phyloP scores from a whole-genome alignment of 306 rosid species.

The Dalbergia oliveri region DNA sequence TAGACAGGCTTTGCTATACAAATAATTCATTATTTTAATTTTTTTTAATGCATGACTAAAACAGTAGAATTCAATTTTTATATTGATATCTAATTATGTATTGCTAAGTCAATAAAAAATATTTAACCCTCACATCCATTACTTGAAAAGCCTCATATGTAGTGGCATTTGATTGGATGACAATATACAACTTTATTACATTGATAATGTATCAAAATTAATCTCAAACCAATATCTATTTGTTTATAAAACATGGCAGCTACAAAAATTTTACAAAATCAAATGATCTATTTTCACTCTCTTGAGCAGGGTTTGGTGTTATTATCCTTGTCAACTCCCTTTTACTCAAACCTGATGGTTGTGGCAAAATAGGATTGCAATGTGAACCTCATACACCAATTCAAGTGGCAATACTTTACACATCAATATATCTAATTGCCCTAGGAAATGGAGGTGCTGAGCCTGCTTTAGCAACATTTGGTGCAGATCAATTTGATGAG shows the following conservation, averaged over 20 bases:
- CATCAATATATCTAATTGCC: slow-evolving; percentile 65
- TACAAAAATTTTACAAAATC: background rate
- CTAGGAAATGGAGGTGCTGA: slow-evolving; percentile 71
- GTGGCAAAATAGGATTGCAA: slow-evolving; percentile 60
- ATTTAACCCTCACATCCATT: too few species aligned
- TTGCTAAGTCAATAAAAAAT: too few species aligned
- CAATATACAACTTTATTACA: too few species aligned
- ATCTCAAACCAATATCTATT: background rate
- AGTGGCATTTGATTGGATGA: too few species aligned
- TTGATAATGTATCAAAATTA: too few species aligned
- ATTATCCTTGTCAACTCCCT: slow-evolving; percentile 60
- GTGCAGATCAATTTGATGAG: slow-evolving; percentile 70
- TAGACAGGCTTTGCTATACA: background rate
- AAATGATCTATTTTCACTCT: slow-evolving; percentile 5
- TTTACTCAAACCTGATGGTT: slow-evolving; percentile 61
- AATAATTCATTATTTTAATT: background rate
- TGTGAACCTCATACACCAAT: slow-evolving; percentile 60
- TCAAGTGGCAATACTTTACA: slow-evolving; percentile 56
- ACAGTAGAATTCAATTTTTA: too few species aligned
- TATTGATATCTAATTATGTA: too few species aligned
- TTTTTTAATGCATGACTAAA: too few species aligned
- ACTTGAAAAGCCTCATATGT: too few species aligned
- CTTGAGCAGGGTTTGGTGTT: slow-evolving; percentile 59
- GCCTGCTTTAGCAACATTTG: slow-evolving; percentile 69
- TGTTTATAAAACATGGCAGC: background rate